phyloP scores from a whole-genome alignment of 2,329 filamentous ascomycete species.

The Alternaria metachromatica region DNA sequence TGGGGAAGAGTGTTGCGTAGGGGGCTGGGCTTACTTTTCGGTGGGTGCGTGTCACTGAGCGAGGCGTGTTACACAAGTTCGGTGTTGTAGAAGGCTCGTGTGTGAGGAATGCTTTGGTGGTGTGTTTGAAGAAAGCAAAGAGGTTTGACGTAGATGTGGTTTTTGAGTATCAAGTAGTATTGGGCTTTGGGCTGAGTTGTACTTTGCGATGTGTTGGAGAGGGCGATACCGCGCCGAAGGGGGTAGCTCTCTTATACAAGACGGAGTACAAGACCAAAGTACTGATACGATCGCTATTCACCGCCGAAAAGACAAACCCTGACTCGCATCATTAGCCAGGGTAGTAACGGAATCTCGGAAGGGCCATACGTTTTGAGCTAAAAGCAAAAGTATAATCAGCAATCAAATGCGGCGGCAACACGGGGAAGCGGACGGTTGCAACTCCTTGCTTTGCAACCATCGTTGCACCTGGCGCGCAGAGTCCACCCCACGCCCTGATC shows the following conservation, averaged over 20 bases:
- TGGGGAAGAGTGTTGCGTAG: conserved; percentile 32
- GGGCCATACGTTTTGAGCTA: conserved; percentile 32
- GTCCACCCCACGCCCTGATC: conserved; percentile 41
- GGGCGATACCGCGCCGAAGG: conserved; percentile 21
- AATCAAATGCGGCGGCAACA: conserved; percentile 25
- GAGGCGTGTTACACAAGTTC: conserved; percentile 22
- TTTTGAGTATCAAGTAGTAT: conserved; percentile 4
- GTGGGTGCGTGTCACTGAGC: conserved; percentile 18
- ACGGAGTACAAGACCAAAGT: conserved; percentile 8
- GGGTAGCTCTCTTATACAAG: conserved; percentile 34
- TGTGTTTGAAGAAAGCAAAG: neutral
- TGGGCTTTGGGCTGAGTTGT: conserved; percentile 8
- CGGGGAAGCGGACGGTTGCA: conserved; percentile 41
- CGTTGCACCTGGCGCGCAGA: conserved; percentile 36
- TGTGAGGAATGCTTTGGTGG: conserved; percentile 15
- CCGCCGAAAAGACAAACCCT: conserved; percentile 26
- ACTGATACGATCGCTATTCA: conserved; percentile 19
- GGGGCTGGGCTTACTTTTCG: conserved; percentile 42
- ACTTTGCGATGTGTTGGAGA: conserved; percentile 13
- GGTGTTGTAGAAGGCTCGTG: conserved; percentile 15
- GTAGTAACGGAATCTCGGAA: conserved; percentile 12
- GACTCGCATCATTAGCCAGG: conserved; percentile 36
- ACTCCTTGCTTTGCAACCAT: conserved; percentile 39
- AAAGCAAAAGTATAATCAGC: conserved; percentile 35
- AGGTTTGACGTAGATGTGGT: conserved; percentile 14